Evolutionary conservation across 2,329 filamentous ascomycete genomes (phyloP), one percentile per base, ranked within the genome.

Genomic region (Colletotrichum sansevieriae): DNA sequence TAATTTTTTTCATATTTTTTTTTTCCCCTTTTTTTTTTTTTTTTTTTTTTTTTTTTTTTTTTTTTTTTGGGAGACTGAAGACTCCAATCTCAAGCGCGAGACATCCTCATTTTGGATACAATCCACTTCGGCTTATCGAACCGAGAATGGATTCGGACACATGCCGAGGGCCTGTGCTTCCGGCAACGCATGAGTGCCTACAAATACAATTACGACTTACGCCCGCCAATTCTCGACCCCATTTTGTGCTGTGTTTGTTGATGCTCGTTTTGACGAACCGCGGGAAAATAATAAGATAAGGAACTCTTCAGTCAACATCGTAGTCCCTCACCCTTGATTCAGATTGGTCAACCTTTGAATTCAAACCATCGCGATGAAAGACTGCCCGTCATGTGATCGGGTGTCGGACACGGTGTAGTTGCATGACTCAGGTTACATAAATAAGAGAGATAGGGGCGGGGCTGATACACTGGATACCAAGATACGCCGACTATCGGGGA

Each of bases 151-250:
- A 15, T 55, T 11, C 52, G 35, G 52, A 4, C 33, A 55, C 25
- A 4, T n/a, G 25, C 52, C 52, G 52, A 55, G 35, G 52, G 52
- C 52, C 33, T 55, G 52, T 55, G 52, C 35, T 39, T 55, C n/a
- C 0, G 0, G 37, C 37, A 4, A 25, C n/a, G 11, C n/a, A 55
- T 41, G n/a, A 13, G 33, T 29, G 9, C 52, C 52, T 55, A 55
- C 52, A 55, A 55, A 55, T 41, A 41, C 22, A 4, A 18, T 18
- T 18, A 22, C 12, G n/a, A 20, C 6, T 55, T 55, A 15, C 35
- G 22, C 35, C 52, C 49, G 35, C 3, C 15, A 20, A 46, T 3
- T n/a, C 18, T 46, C 15, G 18, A 13, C 43, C 7, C 18, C 29
- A 29, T 29, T 2, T 29, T 29, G 29, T 29, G 29, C 8, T 0